phyloP scores from a whole-genome alignment of 1,139 yeast species.

The Yamadazyma kanchanaburiensis region DNA sequence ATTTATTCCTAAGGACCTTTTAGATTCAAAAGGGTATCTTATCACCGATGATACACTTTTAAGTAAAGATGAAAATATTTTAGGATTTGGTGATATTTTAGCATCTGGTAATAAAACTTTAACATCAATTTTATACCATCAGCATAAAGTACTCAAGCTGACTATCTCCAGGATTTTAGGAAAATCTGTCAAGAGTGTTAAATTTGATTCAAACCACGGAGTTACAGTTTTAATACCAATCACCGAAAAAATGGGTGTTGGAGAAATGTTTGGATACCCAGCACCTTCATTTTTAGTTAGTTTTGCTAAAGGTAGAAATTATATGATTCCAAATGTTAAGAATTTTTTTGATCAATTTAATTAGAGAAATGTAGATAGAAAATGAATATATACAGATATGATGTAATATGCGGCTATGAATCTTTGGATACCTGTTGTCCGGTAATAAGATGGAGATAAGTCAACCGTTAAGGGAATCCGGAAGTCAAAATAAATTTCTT shows the following conservation, averaged over 20 bases:
- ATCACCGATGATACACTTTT: constrained; percentile 17
- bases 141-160: constrained; percentile 12
- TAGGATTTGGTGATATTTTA: constrained; percentile 24
- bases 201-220: neutral
- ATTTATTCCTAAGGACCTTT: constrained; percentile 11
- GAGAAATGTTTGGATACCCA: constrained; percentile 17
- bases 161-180: constrained; percentile 3
- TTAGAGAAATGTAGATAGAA: no score
- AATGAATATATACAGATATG: no score
- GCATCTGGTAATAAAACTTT: constrained; percentile 15
- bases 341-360: neutral
- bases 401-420: no score
- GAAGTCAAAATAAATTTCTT: no score
- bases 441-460: no score
- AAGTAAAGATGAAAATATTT: constrained; percentile 17
- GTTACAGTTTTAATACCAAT: constrained; percentile 18
- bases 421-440: no score
- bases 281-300: constrained; percentile 21
- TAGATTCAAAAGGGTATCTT: constrained; percentile 16
- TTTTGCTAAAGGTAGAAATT: constrained; percentile 13
- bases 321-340: neutral
- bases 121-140: constrained; percentile 18
- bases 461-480: no score
- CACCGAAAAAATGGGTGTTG: constrained; percentile 27
- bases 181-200: constrained; percentile 1